phyloP scores from a whole-genome alignment of 352 stramenopile genomes.

The Phytophthora cryptogea region DNA sequence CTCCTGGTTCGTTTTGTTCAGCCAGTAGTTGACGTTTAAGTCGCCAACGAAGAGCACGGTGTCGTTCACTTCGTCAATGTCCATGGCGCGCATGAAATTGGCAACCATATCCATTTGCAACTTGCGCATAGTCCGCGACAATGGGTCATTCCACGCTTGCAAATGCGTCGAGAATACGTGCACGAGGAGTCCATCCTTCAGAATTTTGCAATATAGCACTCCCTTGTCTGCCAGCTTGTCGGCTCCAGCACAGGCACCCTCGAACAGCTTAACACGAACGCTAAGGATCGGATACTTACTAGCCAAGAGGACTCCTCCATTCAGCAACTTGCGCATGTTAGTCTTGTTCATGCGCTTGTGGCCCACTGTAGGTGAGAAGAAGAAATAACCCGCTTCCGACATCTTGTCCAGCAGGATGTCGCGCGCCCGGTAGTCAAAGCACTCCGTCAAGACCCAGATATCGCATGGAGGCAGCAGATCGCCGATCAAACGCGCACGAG shows the following conservation, averaged over 20 bases:
- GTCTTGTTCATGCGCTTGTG: constrained; percentile 66
- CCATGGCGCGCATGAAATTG: constrained; percentile 55
- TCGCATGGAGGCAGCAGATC: constrained; percentile 70
- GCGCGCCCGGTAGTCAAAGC: constrained; percentile 76
- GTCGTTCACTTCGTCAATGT: constrained; percentile 66
- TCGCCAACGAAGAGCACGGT: constrained; percentile 68
- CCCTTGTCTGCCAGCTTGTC: constrained; percentile 81
- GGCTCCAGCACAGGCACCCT: constrained; percentile 58
- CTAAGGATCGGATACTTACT: constrained; percentile 80
- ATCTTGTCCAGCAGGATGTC: constrained; percentile 68
- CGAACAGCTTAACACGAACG: constrained; percentile 75
- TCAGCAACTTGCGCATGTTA: constrained; percentile 75
- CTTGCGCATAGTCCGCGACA: constrained; percentile 58
- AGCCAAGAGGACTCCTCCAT: constrained; percentile 69
- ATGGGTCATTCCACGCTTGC: constrained; percentile 74
- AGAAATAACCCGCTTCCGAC: constrained; percentile 66
- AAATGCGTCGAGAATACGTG: constrained; percentile 80
- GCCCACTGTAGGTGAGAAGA: constrained; percentile 71
- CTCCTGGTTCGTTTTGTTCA: constrained; percentile 73
- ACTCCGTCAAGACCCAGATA: constrained; percentile 80
- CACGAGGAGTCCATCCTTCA: constrained; percentile 73
- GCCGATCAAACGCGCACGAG: constrained; percentile 67
- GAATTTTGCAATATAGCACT: constrained; percentile 80
- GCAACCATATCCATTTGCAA: constrained; percentile 71
- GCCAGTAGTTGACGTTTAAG: constrained; percentile 80